These are phyloP conservation scores for Pyricularia sp. DNA, from an alignment of 2,329 filamentous ascomycete genomes.

Conservation along the genomic window DNA sequence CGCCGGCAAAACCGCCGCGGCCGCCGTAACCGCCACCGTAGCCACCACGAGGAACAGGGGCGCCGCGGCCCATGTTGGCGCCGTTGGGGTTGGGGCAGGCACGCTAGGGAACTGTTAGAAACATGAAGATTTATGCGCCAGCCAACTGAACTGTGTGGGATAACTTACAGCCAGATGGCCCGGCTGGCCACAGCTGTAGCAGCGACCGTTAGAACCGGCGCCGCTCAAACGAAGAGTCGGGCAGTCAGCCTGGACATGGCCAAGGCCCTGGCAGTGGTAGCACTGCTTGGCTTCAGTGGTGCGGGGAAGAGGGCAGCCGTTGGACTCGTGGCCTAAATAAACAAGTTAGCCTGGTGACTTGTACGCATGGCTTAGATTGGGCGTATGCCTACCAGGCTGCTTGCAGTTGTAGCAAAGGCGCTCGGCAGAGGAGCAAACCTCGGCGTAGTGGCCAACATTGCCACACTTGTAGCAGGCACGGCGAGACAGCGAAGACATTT, in stretches of 20 bases:
- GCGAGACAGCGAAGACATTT: constrained; percentile 72
- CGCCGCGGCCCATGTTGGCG: constrained; percentile 53
- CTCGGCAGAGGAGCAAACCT: constrained; percentile 96
- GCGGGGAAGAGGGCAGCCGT: constrained; percentile 90
- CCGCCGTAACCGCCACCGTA: constrained; percentile 49
- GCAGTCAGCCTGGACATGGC: constrained; percentile 98
- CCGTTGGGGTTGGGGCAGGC: constrained; percentile 72
- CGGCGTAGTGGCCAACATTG: constrained; percentile 71
- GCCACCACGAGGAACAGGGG: constrained; percentile 54
- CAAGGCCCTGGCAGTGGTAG: constrained; percentile 98
- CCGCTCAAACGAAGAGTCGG: constrained; percentile 89
- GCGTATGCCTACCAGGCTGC: not conserved
- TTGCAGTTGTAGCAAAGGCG: constrained; percentile 99
- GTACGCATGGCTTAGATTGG: constrained; percentile 32
- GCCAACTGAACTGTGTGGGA: not conserved
- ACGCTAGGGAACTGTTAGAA: constrained; percentile 39
- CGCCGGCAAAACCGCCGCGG: constrained; percentile 67
- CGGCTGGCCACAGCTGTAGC: constrained; percentile 92
- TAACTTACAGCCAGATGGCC: constrained; percentile 78
- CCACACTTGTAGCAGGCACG: constrained; percentile 78
- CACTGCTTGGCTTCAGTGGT: constrained; percentile 99
- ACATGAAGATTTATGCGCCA: not conserved
- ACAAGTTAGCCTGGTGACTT: constrained; percentile 56
- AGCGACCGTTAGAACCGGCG: constrained; percentile 72
- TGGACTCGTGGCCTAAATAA: constrained; percentile 87